Conservation (phyloP, 2,329 filamentous ascomycete genomes). For the Alternaria consortialis region DNA sequence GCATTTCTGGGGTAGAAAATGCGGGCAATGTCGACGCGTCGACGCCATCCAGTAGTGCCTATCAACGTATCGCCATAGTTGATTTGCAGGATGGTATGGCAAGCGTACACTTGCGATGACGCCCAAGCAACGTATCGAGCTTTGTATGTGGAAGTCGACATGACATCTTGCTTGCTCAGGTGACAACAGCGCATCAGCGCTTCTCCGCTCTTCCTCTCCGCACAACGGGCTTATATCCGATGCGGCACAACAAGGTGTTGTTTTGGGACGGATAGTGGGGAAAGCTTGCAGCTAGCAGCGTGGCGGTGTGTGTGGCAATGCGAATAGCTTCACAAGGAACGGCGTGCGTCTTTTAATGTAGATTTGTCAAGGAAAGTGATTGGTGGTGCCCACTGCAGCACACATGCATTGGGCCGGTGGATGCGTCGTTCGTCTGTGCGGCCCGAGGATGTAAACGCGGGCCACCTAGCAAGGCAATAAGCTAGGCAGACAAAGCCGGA, state of each 20-base stretch:
- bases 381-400: conserved; percentile 2
- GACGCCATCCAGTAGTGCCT: background rate
- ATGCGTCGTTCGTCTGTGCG: conserved; percentile 15
- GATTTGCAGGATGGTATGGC: background rate
- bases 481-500: conserved; percentile 17
- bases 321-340: conserved; percentile 9
- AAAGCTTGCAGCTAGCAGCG: conserved; percentile 4
- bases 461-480: conserved; percentile 11
- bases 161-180: background rate
- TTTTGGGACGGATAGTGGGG: background rate
- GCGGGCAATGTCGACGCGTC: background rate
- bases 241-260: conserved; percentile 1
- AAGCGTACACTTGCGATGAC: background rate
- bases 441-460: conserved; percentile 15
- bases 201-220: conserved; percentile 1
- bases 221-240: conserved; percentile 4
- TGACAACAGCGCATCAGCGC: conserved; percentile 1
- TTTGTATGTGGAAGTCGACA: background rate
- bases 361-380: conserved; percentile 8
- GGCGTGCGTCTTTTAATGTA: conserved; percentile 8
- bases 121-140: background rate
- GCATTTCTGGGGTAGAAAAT: conserved; percentile 5
- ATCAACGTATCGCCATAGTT: background rate
- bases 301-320: conserved; percentile 18
- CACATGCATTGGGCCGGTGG: conserved; percentile 8